phyloP scores from a whole-genome alignment of 106 monocot genomes.

The Triglochin maritima region DNA sequence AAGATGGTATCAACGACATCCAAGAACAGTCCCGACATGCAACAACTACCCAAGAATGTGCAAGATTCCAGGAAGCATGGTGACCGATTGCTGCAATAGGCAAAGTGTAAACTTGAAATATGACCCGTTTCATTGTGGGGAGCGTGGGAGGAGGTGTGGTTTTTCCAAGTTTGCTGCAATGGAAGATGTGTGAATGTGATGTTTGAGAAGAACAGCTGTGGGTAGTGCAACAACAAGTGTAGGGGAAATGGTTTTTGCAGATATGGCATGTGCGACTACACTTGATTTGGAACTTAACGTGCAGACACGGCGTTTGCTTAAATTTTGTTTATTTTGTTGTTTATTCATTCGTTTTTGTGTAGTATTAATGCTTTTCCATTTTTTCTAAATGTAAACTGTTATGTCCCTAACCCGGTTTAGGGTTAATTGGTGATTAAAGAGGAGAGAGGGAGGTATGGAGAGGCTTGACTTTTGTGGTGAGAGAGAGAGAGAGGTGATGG shows the following conservation, averaged over 20 bases:
- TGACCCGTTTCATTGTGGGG: slow-evolving; percentile 12
- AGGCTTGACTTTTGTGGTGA: too few relatives aligned
- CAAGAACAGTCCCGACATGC: not conserved
- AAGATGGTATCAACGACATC: not conserved
- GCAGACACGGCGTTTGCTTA: too few relatives aligned
- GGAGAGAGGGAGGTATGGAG: too few relatives aligned
- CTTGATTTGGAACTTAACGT: not conserved
- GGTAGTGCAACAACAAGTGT: slow-evolving; percentile 8
- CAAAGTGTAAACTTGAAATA: slow-evolving; percentile 4
- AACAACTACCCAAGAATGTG: slow-evolving; percentile 9
- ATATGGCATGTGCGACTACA: slow-evolving; percentile 20
- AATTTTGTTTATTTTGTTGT: too few relatives aligned
- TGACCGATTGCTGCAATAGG: slow-evolving; percentile 9
- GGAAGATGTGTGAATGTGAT: slow-evolving; percentile 12
- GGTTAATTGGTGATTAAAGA: too few relatives aligned
- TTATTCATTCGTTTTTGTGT: too few relatives aligned
- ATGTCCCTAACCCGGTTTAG: too few relatives aligned
- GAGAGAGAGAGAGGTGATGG: too few relatives aligned
- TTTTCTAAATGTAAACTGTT: too few relatives aligned
- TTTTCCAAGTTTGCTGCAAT: slow-evolving; percentile 6
- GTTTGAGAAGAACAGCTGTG: slow-evolving; percentile 15
- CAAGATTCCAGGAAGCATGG: not conserved
- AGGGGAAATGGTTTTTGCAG: slow-evolving; percentile 3
- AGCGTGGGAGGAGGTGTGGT: slow-evolving; percentile 9
- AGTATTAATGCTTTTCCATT: too few relatives aligned